Evolutionary conservation across 2,329 filamentous ascomycete genomes (phyloP), one percentile per base, ranked within the genome.

Genomic region (Apiospora malaysiana): DNA sequence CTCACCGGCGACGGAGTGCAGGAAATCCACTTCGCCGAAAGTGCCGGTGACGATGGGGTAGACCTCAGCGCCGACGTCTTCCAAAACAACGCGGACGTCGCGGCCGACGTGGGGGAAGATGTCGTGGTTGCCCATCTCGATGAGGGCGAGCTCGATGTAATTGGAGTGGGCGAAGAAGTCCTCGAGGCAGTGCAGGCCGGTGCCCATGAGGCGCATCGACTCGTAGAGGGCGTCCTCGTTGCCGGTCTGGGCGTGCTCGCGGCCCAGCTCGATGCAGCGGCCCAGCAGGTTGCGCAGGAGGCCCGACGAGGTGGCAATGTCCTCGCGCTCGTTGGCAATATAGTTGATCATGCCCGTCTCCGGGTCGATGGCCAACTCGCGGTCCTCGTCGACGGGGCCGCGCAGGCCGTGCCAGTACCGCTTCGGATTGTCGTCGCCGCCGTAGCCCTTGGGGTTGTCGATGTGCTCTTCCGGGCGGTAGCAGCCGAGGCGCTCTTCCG

Each of bases 131-230:
- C 94, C 94, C 77, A 97, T 83, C 80, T 97, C 94, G 76, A 96
- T 94, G 66, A 98, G 86, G 71, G 93, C 93, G 71, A 98, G 89
- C 81, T 98, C 95, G 18, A 88, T 90, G 82, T 97, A 98, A 85
- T 98, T 98, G 80, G 94, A 97, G 83, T 98, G 95, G 18, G 95
- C 95, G 70, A 94, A 91, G 83, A 92, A 98, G 79, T 98, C 95
- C 83, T 97, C 95, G 32, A 98, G 84, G 79, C 94, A 97, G 83
- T 98, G 95, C 71, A 94, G 88, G 45, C 92, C 95, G 71, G 94
- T 97, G 71, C 95, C 95, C 74, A 98, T 85, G n/a, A 97, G 86
- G 70, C 95, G 91, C 67, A 98, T 88, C 69, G 94, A 92, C 83
- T 98, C 95, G 79, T 96, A 91, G 37, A 97, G 88, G 78, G 97